Percentiles rank a stretch among this genome's conserved stretches.
These are phyloP conservation scores for Allomyces javanicus DNA, from an alignment of 192 early-diverging fungal genomes.

Conservation along the genomic window DNA sequence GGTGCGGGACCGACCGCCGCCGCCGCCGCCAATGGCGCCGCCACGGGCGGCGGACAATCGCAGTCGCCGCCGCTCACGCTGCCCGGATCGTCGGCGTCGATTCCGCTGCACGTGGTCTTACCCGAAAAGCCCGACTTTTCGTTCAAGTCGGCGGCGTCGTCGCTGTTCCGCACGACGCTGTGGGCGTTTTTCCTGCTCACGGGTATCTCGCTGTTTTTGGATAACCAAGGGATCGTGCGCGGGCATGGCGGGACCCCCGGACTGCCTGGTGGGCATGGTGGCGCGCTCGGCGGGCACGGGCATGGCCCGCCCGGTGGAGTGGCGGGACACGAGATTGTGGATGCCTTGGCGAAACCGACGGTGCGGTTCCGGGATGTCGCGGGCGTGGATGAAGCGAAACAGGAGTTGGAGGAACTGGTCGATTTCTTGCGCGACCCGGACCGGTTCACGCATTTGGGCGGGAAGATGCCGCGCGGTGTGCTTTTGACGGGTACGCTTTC, in stretches of 20 bases:
- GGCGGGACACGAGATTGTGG: conserved; percentile 2
- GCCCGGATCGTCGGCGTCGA: not conserved
- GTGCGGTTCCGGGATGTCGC: conserved; percentile 87
- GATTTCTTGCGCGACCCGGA: conserved; percentile 84
- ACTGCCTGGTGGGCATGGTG: not conserved
- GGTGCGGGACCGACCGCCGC: no score
- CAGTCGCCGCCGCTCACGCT: no score
- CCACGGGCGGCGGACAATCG: no score
- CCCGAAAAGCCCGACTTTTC: not conserved
- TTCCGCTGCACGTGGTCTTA: not conserved
- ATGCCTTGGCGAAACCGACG: conserved; percentile 30
- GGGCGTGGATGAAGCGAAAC: conserved; percentile 95
- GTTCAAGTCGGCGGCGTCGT: not conserved
- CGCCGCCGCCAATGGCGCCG: no score
- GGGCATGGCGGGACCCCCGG: not conserved
- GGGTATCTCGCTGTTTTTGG: not conserved
- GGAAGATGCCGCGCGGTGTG: conserved; percentile 85
- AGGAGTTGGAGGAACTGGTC: conserved; percentile 89
- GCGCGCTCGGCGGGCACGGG: not conserved
- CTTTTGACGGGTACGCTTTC: conserved; percentile 44
- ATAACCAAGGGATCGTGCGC: not conserved
- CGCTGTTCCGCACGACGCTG: not conserved
- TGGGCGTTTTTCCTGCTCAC: not conserved
- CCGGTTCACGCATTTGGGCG: conserved; percentile 80
- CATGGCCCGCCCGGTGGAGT: not conserved